Conservation (phyloP, 352 stramenopile genomes). For the Globisporangium megalacanthum region DNA sequence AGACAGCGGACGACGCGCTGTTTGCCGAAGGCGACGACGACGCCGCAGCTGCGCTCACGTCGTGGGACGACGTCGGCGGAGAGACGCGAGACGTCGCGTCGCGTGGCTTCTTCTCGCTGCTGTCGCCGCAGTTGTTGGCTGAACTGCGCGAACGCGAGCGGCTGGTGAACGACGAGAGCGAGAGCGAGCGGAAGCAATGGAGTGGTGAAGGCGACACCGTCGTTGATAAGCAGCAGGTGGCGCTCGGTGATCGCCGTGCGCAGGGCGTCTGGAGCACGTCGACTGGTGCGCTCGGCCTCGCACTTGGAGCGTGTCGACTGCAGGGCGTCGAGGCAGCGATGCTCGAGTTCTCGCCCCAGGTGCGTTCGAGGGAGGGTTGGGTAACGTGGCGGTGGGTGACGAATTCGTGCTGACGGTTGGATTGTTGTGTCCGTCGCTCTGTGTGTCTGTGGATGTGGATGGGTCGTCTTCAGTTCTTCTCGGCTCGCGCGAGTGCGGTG, state of each 20-base stretch:
- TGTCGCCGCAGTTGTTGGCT: constrained; percentile 35
- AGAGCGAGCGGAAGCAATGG: neutral
- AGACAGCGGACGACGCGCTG: constrained; percentile 46
- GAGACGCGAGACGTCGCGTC: constrained; percentile 56
- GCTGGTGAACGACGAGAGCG: constrained; percentile 17
- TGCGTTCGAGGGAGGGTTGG: constrained; percentile 2
- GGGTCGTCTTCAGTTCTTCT: constrained; percentile 45
- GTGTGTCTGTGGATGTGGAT: constrained; percentile 1
- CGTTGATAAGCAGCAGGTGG: constrained; percentile 14
- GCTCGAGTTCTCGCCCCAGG: constrained; percentile 48
- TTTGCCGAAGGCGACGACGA: constrained; percentile 33
- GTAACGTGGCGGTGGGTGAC: neutral
- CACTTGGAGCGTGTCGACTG: constrained; percentile 52
- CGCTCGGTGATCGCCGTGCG: constrained; percentile 33
- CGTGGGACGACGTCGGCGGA: constrained; percentile 67
- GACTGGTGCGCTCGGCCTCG: constrained; percentile 45
- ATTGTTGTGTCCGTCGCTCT: neutral
- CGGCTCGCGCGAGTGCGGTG: constrained; percentile 26
- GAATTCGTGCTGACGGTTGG: neutral
- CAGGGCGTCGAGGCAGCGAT: constrained; percentile 61
- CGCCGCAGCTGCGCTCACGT: constrained; percentile 13
- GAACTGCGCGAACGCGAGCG: constrained; percentile 29
- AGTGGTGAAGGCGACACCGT: neutral
- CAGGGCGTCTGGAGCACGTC: constrained; percentile 68
- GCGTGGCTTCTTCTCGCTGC: constrained; percentile 58